Base-by-base conservation (phyloP, 371 early-diverging fungal genomes). In the Apophysomyces elegans region DNA sequence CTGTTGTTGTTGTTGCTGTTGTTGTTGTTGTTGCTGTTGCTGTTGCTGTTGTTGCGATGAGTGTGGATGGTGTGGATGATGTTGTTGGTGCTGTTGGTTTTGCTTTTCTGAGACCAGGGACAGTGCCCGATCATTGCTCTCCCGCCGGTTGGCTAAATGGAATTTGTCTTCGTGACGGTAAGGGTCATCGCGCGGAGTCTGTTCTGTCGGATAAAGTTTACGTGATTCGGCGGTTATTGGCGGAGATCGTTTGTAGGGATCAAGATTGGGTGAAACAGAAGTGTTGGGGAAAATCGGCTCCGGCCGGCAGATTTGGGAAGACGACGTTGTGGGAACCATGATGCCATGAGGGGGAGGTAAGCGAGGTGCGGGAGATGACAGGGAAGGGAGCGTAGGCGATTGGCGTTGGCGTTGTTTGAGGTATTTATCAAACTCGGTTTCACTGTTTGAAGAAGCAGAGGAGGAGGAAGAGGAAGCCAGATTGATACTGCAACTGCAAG, bases 261-360 rank as follows among this genome's bases (percentile, higher is more conserved):
- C 54, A 50, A 50, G 54, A 50, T 50, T 50, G 21, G 54, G 54
- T 21, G 54, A 50, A 50, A 50, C 54, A 50, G 54, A 50, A 50
- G 54, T 58, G 54, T 38, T 46, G 56, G 77, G 77, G 37, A 75
- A 71, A 4, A 75, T 62, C 16, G 80, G 77, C 63, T 77, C 80
- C 26, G 80, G 80, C 38, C 77, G 66, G 64, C 73, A 69, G 32
- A 73, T 67, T 9, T 59, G 61, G 36, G 61, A 32, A 7, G 61
- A 18, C 26, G 45, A 61, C 14, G 36, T 8, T 8, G 61, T 45
- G 12, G 61, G 32, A 13, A 35, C 50, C 38, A 56, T 37, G 36
- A 45, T 54, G 11, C 50, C 54, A 5, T 37, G 38, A 26, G 62
- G 62, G 8, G 62, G 46, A 9, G 46, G 46, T 45, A 54, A 36